Percentiles rank a stretch among this genome's conserved stretches.
Conservation (phyloP, 495 filamentous ascomycete genomes). For the Penicillium paxilli region DNA sequence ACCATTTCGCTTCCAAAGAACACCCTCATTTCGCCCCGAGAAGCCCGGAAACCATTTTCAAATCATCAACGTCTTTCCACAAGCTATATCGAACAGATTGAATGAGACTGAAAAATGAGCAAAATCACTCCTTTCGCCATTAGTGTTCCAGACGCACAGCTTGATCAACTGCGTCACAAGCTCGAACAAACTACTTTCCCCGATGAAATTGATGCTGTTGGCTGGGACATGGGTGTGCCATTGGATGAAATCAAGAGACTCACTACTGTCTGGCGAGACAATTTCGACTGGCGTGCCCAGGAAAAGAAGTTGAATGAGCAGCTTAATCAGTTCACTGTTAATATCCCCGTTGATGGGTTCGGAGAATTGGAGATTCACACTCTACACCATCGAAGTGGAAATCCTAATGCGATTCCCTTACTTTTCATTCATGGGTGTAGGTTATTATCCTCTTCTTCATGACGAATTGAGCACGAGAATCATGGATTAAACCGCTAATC, state of each 20-base stretch:
- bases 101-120: slow-evolving; percentile 3
- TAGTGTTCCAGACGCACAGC: slow-evolving; percentile 37
- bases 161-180: slow-evolving; percentile 41
- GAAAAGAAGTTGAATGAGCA: slow-evolving; percentile 42
- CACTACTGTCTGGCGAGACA: slow-evolving; percentile 41
- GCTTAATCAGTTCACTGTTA: slow-evolving; percentile 39
- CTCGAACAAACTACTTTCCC: slow-evolving; percentile 44
- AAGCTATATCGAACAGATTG: too few relatives aligned
- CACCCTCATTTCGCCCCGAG: not conserved
- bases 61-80: too few relatives aligned
- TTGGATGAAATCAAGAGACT: slow-evolving; percentile 48
- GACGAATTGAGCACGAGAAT: not conserved
- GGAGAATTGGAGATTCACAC: slow-evolving; percentile 44
- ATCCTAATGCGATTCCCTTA: slow-evolving; percentile 54
- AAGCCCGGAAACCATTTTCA: not conserved
- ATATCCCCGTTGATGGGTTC: slow-evolving; percentile 35
- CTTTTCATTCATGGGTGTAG: slow-evolving; percentile 64
- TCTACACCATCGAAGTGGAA: slow-evolving; percentile 55
- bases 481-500: not conserved
- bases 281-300: slow-evolving; percentile 50
- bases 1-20: not conserved
- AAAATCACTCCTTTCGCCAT: slow-evolving; percentile 37
- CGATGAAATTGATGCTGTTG: slow-evolving; percentile 43
- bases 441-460: not conserved
- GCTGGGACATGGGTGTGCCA: slow-evolving; percentile 52